Evolutionary conservation across 805 yeast genomes (phyloP).

Genomic region (Lachancea sp.): DNA sequence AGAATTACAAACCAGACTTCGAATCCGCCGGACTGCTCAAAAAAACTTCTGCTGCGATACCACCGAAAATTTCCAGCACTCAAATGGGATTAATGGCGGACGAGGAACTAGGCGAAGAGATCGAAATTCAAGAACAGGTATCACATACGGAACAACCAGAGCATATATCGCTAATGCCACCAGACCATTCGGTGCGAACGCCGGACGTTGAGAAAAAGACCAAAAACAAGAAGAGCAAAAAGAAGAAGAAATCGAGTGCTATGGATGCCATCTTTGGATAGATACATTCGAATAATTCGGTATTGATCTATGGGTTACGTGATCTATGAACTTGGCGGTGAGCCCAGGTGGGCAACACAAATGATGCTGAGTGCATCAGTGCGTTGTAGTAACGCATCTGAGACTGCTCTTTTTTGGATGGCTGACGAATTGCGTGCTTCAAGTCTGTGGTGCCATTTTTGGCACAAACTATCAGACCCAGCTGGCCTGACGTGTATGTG

Average conservation of each 20-base stretch:
- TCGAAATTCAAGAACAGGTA: constrained; percentile 4
- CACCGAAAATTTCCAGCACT: neutral
- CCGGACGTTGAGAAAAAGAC: constrained; percentile 1
- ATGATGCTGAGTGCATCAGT: constrained; percentile 62
- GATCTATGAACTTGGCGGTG: constrained; percentile 26
- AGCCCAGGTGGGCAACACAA: constrained; percentile 80
- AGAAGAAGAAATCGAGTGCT: constrained; percentile 45
- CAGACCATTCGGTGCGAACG: neutral
- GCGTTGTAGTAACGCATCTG: constrained; percentile 60
- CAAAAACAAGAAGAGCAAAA: constrained; percentile 34
- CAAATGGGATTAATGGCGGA: constrained; percentile 9
- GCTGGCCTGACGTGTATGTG: constrained; percentile 81
- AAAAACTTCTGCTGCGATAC: too few relatives aligned
- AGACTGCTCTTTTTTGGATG: constrained; percentile 41
- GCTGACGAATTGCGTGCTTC: constrained; percentile 46
- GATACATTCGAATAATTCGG: too few relatives aligned
- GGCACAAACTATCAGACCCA: constrained; percentile 70
- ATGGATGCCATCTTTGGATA: constrained; percentile 78
- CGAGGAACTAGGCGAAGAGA: constrained; percentile 33
- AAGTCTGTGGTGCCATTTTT: constrained; percentile 45
- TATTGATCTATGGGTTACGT: neutral
- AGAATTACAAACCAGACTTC: constrained; percentile 15
- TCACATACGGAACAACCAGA: neutral
- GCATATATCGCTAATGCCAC: neutral
- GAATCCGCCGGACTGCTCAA: constrained; percentile 13